These are phyloP conservation scores for Cystobasidium tubakii DNA, from an alignment of 768 basidiomycete species.

Conservation along the genomic window DNA sequence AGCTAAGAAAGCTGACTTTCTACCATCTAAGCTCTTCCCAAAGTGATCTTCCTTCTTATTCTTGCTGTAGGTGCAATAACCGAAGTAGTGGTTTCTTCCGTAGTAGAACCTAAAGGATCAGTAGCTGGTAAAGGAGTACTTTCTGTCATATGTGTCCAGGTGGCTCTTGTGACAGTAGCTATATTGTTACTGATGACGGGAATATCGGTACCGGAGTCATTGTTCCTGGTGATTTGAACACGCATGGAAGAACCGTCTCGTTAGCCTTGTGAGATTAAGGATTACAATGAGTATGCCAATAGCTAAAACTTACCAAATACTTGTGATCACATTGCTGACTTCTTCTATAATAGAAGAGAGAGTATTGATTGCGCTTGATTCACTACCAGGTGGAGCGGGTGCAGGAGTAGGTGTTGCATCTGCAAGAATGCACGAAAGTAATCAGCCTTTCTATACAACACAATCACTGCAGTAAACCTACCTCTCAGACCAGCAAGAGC, in stretches of 20 bases:
- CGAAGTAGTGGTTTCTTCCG: not conserved
- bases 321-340: constrained; percentile 37
- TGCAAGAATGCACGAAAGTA: not conserved
- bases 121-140: constrained; percentile 14
- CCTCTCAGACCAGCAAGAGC: too few species aligned
- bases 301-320: constrained; percentile 37
- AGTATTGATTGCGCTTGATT: not conserved
- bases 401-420: not conserved
- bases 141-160: constrained; percentile 31
- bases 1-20: too few species aligned
- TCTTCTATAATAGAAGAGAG: constrained; percentile 27
- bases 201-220: constrained; percentile 39
- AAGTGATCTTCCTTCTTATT: not conserved
- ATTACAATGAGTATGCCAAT: too few species aligned
- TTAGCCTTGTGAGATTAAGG: not conserved
- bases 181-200: constrained; percentile 38
- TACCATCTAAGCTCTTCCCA: too few species aligned
- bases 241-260: not conserved
- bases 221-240: constrained; percentile 32
- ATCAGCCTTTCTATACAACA: too few species aligned
- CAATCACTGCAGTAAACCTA: not conserved
- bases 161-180: constrained; percentile 24
- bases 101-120: constrained; percentile 13
- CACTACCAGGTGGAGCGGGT: not conserved
- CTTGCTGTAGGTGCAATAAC: not conserved